phyloP scores from a whole-genome alignment of 495 filamentous ascomycete genomes.

The Apiosordaria backusii region DNA sequence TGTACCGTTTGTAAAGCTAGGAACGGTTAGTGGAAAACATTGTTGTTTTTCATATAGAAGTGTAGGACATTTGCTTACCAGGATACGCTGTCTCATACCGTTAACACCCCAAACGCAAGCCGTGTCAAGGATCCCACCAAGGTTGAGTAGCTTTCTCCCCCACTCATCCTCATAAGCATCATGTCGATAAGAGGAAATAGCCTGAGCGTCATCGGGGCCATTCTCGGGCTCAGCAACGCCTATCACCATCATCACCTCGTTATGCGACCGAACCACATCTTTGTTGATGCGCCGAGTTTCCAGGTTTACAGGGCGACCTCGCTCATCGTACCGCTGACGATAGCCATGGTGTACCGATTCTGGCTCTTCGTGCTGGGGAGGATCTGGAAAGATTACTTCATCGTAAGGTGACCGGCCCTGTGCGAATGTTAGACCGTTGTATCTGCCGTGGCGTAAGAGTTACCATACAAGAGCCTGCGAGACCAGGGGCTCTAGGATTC shows the following conservation, averaged over 20 bases:
- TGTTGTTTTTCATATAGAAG: background rate
- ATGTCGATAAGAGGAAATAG: constrained; percentile 29
- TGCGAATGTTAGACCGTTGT: constrained; percentile 2
- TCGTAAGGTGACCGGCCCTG: constrained; percentile 74
- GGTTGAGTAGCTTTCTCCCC: constrained; percentile 37
- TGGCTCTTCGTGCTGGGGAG: constrained; percentile 25
- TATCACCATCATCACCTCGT: constrained; percentile 56
- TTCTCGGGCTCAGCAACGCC: constrained; percentile 51
- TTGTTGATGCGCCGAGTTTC: constrained; percentile 49
- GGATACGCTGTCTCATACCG: constrained; percentile 48
- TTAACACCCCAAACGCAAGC: constrained; percentile 51
- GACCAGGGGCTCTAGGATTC: constrained; percentile 47
- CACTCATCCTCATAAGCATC: constrained; percentile 38
- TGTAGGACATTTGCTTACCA: constrained; percentile 32
- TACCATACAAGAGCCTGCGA: constrained; percentile 49
- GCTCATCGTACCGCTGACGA: constrained; percentile 64
- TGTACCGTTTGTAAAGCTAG: constrained; percentile 47
- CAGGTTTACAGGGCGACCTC: constrained; percentile 64
- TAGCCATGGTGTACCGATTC: constrained; percentile 41
- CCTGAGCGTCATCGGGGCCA: constrained; percentile 25
- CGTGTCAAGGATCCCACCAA: constrained; percentile 38
- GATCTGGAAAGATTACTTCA: constrained; percentile 49
- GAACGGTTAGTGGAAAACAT: background rate
- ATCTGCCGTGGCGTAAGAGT: background rate
- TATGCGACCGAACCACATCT: constrained; percentile 52